Conservation (phyloP, 495 filamentous ascomycete species). For the Tuber aestivum region DNA sequence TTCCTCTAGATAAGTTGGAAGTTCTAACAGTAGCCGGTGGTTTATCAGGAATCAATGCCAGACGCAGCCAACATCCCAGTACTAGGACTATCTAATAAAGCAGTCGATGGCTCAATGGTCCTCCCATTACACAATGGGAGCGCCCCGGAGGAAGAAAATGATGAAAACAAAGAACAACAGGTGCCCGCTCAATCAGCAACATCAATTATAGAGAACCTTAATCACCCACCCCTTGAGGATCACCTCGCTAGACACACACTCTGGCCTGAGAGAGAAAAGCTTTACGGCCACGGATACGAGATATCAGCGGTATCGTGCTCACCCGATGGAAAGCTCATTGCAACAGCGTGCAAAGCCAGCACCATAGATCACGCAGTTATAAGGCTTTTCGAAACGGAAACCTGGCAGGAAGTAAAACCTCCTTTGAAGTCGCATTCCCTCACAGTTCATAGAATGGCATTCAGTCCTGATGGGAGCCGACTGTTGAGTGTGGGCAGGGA, state of each 20-base stretch:
- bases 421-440: slow-evolving; percentile 72
- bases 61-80: slow-evolving; percentile 91
- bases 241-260: slow-evolving; percentile 81
- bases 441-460: slow-evolving; percentile 73
- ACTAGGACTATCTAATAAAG: slow-evolving; percentile 93
- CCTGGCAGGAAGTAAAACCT: slow-evolving; percentile 82
- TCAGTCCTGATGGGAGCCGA: slow-evolving; percentile 65
- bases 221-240: slow-evolving; percentile 80
- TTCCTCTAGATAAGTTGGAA: slow-evolving; percentile 7
- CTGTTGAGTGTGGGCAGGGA: slow-evolving; percentile 88
- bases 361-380: slow-evolving; percentile 92
- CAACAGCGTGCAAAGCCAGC: slow-evolving; percentile 89
- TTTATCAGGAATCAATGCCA: slow-evolving; percentile 51
- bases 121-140: slow-evolving; percentile 51
- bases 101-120: slow-evolving; percentile 50
- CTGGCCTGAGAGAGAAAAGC: slow-evolving; percentile 93
- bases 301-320: slow-evolving; percentile 83
- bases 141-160: slow-evolving; percentile 51
- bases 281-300: slow-evolving; percentile 98
- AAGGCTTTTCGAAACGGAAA: slow-evolving; percentile 75
- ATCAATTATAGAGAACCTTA: slow-evolving; percentile 49
- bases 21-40: slow-evolving; percentile 2
- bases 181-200: slow-evolving; percentile 44
- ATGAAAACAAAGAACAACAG: slow-evolving; percentile 27
- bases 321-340: slow-evolving; percentile 66